Percentiles rank a stretch among this genome's conserved stretches.
Evolutionary conservation across 805 yeast genomes (phyloP).

Genomic region (Candida ovalis): DNA sequence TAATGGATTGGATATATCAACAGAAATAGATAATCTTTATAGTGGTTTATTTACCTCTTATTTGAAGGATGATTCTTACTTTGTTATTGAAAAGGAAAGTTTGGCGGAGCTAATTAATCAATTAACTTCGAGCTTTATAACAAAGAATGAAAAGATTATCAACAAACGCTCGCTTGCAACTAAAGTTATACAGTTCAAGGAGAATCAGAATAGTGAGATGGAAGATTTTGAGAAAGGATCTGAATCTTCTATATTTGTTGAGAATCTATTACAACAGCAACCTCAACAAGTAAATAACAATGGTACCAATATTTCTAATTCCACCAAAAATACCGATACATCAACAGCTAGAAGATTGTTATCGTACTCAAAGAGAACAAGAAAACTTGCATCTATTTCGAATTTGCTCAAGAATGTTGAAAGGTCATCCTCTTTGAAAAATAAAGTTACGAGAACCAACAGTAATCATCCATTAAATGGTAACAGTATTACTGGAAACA

Average conservation of each 20-base stretch:
- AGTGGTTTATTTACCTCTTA: slow-evolving; percentile 73
- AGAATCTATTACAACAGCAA: not conserved
- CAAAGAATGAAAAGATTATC: slow-evolving; percentile 35
- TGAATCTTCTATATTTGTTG: slow-evolving; percentile 1
- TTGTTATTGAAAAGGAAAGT: slow-evolving; percentile 65
- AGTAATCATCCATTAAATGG: not conserved
- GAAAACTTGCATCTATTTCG: slow-evolving; percentile 26
- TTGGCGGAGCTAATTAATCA: slow-evolving; percentile 51
- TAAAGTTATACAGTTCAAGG: slow-evolving; percentile 26
- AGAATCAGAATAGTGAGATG: slow-evolving; percentile 13
- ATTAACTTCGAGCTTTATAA: slow-evolving; percentile 43
- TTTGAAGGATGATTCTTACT: slow-evolving; percentile 62
- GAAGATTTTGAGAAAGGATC: slow-evolving; percentile 11
- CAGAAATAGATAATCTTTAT: slow-evolving; percentile 64
- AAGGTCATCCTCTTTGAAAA: slow-evolving; percentile 35
- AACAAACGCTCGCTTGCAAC: slow-evolving; percentile 31
- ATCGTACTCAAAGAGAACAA: slow-evolving; percentile 18
- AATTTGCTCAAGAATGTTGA: slow-evolving; percentile 52
- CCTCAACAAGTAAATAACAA: not conserved
- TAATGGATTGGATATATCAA: slow-evolving; percentile 41
- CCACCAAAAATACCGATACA: not conserved
- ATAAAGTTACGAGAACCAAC: slow-evolving; percentile 18
- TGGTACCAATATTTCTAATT: not conserved
- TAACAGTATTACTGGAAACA: not conserved
- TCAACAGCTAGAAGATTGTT: slow-evolving; percentile 7